Evolutionary conservation across 495 filamentous ascomycete species (phyloP), one percentile per base, ranked within the genome.

Genomic region (Thozetella sp.): DNA sequence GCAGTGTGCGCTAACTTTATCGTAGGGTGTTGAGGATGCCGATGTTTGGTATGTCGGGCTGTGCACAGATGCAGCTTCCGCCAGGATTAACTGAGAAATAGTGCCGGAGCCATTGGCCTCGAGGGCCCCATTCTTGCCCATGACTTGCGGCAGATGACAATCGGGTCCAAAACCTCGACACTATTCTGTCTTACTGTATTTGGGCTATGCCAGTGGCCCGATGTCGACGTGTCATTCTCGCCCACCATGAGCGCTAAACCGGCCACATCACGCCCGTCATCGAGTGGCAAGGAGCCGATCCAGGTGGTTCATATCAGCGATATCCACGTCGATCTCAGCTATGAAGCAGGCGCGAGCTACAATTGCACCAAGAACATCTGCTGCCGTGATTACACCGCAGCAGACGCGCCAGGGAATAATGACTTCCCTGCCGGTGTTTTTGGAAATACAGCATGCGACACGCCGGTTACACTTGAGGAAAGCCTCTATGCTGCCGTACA

Each of bases 321-420:
- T 60, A 82, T 81, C 9, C 83, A 85, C 58, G 70, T 84, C 37
- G 83, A 85, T 58, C 71, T 74, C 0, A 69, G 61, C 43, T 85
- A 85, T 61, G 75, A 75, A 20, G 65, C 67, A 6, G 83, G 81
- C 1, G 67, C 81, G 6, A 83, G 66, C 61, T 77, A 74, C 30
- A 70, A 79, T 54, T 85, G 81, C 59, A 70, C 79, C n/a, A 83
- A 83, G 58, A 77, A 76, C 15, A 82, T 86, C 61, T 86, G 83
- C 63, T 86, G 83, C 59, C 66, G 68, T 54, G 64, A 70, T 2
- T 83, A 79, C 55, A 73, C 70, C 26, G 60, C 71, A 11, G 62
- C 59, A 0, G 76, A 83, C 61, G 75, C 66, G 2, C 75, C 76
- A 0, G 79, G 74, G 3, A 71, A 72, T 22, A 80, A 65, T 17